phyloP scores from a whole-genome alignment of 306 rosid genomes.

The Inga laurina region DNA sequence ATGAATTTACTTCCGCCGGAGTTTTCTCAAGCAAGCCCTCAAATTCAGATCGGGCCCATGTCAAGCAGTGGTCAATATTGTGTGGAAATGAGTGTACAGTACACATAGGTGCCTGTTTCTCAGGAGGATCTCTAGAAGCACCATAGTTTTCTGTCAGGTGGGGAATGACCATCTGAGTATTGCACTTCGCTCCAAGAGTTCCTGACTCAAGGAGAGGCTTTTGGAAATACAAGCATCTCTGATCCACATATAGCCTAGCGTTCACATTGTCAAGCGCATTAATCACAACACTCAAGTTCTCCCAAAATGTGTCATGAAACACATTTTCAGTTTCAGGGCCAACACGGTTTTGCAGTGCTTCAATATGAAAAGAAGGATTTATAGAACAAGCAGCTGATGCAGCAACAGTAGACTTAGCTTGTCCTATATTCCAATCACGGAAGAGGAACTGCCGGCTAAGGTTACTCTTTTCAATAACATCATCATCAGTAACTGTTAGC shows the following conservation, averaged over 20 bases:
- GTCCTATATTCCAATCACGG: conserved; percentile 99
- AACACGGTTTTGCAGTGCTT: conserved; percentile 81
- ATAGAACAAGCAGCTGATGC: conserved; percentile 78
- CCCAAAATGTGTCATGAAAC: conserved; percentile 79
- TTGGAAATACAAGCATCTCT: conserved; percentile 95
- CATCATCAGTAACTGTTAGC: conserved; percentile 90
- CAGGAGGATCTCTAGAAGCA: conserved; percentile 99
- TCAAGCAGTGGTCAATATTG: conserved; percentile 96
- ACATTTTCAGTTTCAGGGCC: conserved; percentile 83
- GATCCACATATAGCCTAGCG: conserved; percentile 93
- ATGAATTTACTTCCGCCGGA: conserved; percentile 91
- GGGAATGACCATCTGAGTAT: conserved; percentile 98
- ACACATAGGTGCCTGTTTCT: conserved; percentile 99
- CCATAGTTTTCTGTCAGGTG: conserved; percentile 97
- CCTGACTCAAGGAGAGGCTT: conserved; percentile 99
- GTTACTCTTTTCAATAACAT: conserved; percentile 98
- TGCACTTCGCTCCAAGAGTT: conserved; percentile 97
- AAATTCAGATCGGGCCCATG: conserved; percentile 99
- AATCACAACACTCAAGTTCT: conserved; percentile 67
- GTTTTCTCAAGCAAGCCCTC: conserved; percentile 98
- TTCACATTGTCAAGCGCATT: conserved; percentile 97
- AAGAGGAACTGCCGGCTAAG: conserved; percentile 96
- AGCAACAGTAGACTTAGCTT: conserved; percentile 94
- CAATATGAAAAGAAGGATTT: conserved; percentile 61
- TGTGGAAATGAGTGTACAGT: conserved; percentile 98